phyloP scores from a whole-genome alignment of 768 basidiomycete genomes.

The Lentinula edodes region DNA sequence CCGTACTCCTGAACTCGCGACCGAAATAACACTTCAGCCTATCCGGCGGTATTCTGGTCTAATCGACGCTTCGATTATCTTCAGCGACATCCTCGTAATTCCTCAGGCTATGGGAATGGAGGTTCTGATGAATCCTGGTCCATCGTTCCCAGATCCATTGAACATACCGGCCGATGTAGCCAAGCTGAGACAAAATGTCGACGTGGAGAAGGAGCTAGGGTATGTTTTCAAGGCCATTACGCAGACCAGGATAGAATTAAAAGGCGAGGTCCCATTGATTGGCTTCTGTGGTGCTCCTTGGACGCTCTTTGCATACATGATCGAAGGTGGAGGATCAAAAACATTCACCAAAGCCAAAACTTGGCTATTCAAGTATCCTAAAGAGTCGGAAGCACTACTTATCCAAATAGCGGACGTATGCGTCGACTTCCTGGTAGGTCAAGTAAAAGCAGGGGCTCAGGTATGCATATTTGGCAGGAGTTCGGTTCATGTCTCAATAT shows the following conservation, averaged over 20 bases:
- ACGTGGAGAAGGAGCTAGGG: slow-evolving; percentile 78
- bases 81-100: slow-evolving; percentile 96
- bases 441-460: slow-evolving; percentile 95
- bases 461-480: slow-evolving; percentile 34
- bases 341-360: slow-evolving; percentile 88
- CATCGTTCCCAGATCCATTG: slow-evolving; percentile 85
- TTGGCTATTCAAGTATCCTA: slow-evolving; percentile 90
- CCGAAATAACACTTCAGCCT: slow-evolving; percentile 88
- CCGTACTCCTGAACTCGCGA: slow-evolving; percentile 84
- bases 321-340: slow-evolving; percentile 93
- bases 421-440: slow-evolving; percentile 85
- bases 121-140: slow-evolving; percentile 90
- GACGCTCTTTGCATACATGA: slow-evolving; percentile 98
- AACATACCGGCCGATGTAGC: slow-evolving; percentile 65
- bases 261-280: slow-evolving; percentile 90
- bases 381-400: slow-evolving; percentile 75
- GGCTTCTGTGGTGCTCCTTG: slow-evolving; percentile 98
- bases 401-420: slow-evolving; percentile 82
- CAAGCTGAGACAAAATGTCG: slow-evolving; percentile 56
- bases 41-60: slow-evolving; percentile 83
- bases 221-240: slow-evolving; percentile 95
- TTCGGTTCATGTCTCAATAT: neutral
- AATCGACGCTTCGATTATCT: slow-evolving; percentile 95
- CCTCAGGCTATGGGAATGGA: slow-evolving; percentile 98
- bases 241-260: slow-evolving; percentile 69